Evolutionary conservation across 2,329 filamentous ascomycete species (phyloP), one percentile per base, ranked within the genome.

Genomic region (Colletotrichum liaoningense): DNA sequence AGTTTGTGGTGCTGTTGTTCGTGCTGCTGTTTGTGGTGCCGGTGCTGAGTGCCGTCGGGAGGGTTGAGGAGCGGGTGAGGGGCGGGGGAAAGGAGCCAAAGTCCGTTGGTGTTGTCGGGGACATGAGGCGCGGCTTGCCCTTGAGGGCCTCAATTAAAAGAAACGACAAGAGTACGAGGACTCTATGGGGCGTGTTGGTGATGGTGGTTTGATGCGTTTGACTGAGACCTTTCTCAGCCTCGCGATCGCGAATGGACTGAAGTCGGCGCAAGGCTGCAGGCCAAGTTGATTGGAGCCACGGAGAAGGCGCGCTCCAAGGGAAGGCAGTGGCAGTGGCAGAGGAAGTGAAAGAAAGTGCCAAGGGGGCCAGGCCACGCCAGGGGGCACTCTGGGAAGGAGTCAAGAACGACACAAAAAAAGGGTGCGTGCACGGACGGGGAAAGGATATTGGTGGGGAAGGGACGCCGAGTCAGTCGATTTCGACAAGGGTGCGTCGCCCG

Each of bases 31-130:
- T 65, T 11, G 63, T 57, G 63, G 30, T 24, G 22, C 52, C n/a
- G 54, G 63, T 73, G 35, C 42, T 60, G 62, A 80, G 76, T 49
- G 81, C 79, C 56, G 78, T 75, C 14, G 85, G 85, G 5, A 82
- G 78, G 35, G 85, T 86, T 33, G 84, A 80, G 19, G 85, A 81
- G 73, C 85, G 84, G 63, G 81, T 79, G 52, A 86, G 77, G 33
- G 78, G 77, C 55, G 71, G 63, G 22, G 67, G 74, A 52, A 75
- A 75, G 54, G 66, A 35, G 55, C 58, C 67, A 65, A 72, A 74
- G 59, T 73, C 66, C 30, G 69, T 76, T 54, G 72, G 73, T 16
- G 64, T 76, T 54, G 60, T 77, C 57, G 66, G 67, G 38, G 64
- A 74, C 64, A 63, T 74, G n/a, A 26, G 63, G 71, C 46, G 46